A percentile compares a stretch with the other conserved stretches of the same genome.
Evolutionary conservation across 345 rosid species (phyloP).

Genomic region (Gossypium raimondii): DNA sequence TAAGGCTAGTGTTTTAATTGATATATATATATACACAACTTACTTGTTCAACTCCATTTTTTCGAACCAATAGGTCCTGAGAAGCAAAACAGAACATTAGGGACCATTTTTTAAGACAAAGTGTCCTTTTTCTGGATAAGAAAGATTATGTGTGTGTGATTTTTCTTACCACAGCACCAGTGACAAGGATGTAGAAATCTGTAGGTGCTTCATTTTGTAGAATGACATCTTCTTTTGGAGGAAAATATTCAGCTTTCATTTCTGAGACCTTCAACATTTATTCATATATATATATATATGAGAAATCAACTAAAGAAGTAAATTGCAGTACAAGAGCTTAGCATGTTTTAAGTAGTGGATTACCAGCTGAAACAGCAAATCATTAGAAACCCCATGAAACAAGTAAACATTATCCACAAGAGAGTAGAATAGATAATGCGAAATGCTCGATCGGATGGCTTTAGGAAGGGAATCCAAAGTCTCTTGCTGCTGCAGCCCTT

Average conservation of each 20-base stretch:
- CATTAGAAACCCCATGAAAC: slow-evolving; percentile 64
- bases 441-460: slow-evolving; percentile 69
- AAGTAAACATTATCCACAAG: slow-evolving; percentile 59
- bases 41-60: slow-evolving; percentile 49
- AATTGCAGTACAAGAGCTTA: background rate
- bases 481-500: slow-evolving; percentile 70
- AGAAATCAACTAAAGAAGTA: background rate
- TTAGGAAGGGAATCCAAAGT: slow-evolving; percentile 73
- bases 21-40: slow-evolving; percentile 12
- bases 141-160: slow-evolving; percentile 1
- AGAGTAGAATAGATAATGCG: slow-evolving; percentile 64
- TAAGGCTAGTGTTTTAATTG: background rate
- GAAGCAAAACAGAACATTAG: slow-evolving; percentile 15
- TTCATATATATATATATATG: background rate
- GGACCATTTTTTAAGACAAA: background rate
- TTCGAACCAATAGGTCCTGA: slow-evolving; percentile 51
- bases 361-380: slow-evolving; percentile 76
- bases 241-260: slow-evolving; percentile 83
- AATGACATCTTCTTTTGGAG: slow-evolving; percentile 83
- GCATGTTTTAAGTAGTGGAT: slow-evolving; percentile 9
- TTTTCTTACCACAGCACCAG: slow-evolving; percentile 58
- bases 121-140: background rate
- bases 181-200: slow-evolving; percentile 70
- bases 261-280: slow-evolving; percentile 54
- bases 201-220: slow-evolving; percentile 84